A percentile compares a stretch with the other conserved stretches of the same genome.
Conservation (phyloP, 1,139 yeast genomes). For the Candida dubliniensis region DNA sequence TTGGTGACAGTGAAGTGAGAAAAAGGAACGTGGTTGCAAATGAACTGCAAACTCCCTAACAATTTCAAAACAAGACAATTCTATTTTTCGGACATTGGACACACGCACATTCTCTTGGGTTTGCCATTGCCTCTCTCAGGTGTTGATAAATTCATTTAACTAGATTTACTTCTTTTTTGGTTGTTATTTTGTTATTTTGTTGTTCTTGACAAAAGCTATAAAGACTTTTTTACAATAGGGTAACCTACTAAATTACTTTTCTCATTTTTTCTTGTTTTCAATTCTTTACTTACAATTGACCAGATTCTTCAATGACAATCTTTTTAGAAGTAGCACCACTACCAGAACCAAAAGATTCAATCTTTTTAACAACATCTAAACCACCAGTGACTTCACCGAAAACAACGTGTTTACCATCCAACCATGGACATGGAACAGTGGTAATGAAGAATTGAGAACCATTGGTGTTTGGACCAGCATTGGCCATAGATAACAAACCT, state of each 20-base stretch:
- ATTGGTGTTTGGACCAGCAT: slow-evolving; percentile 99
- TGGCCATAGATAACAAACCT: slow-evolving; percentile 97
- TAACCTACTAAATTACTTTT: neutral
- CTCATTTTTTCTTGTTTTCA: too few species aligned
- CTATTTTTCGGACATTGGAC: too few species aligned
- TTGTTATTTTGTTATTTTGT: neutral
- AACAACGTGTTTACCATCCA: slow-evolving; percentile 98
- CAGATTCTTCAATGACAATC: slow-evolving; percentile 78
- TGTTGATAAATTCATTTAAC: too few species aligned
- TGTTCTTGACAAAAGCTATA: neutral
- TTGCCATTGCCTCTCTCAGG: too few species aligned
- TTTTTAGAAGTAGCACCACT: slow-evolving; percentile 81
- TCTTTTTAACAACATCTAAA: slow-evolving; percentile 84
- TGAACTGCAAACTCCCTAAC: too few species aligned
- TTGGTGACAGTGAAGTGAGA: too few species aligned
- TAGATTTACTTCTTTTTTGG: neutral
- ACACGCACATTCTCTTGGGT: too few species aligned
- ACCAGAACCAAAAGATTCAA: slow-evolving; percentile 82
- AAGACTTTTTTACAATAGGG: too few species aligned
- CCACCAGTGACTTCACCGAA: slow-evolving; percentile 97
- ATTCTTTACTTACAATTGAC: slow-evolving; percentile 59
- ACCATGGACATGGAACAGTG: slow-evolving; percentile 94
- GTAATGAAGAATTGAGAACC: slow-evolving; percentile 99
- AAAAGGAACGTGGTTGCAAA: too few species aligned
- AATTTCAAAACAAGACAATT: too few species aligned